Conservation (phyloP, 495 filamentous ascomycete genomes). For the Letharia columbiana region DNA sequence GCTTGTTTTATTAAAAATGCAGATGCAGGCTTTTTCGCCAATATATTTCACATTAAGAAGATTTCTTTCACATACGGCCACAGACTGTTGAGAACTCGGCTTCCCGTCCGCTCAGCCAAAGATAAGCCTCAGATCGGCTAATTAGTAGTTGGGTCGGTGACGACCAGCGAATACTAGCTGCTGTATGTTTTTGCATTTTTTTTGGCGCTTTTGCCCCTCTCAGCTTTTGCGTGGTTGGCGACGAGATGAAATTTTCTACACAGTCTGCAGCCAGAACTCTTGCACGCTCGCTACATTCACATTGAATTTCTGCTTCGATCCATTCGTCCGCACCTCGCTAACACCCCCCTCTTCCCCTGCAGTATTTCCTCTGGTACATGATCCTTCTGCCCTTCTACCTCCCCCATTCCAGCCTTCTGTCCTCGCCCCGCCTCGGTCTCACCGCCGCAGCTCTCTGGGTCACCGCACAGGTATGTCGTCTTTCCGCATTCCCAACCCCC, state of each 20-base stretch:
- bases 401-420: slow-evolving; percentile 63
- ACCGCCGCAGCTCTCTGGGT: slow-evolving; percentile 63
- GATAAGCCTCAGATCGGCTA: slow-evolving; percentile 24
- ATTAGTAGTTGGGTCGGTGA: slow-evolving; percentile 30
- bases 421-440: slow-evolving; percentile 49
- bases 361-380: slow-evolving; percentile 99
- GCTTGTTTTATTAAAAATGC: background rate
- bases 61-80: slow-evolving; percentile 16
- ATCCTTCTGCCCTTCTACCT: slow-evolving; percentile 88
- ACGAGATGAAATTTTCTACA: background rate
- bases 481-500: background rate
- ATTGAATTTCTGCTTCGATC: background rate
- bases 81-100: slow-evolving; percentile 21
- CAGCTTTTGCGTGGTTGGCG: background rate
- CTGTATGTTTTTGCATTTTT: slow-evolving; percentile 26
- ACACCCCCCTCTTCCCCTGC: background rate
- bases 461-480: slow-evolving; percentile 44
- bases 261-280: background rate
- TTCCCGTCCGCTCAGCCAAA: slow-evolving; percentile 27
- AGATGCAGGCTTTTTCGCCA: background rate
- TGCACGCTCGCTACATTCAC: background rate
- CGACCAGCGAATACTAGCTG: slow-evolving; percentile 26
- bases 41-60: background rate
- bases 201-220: background rate
- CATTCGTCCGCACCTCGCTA: background rate